Base-by-base conservation (phyloP, 805 yeast genomes). In the Candida ponderosae region DNA sequence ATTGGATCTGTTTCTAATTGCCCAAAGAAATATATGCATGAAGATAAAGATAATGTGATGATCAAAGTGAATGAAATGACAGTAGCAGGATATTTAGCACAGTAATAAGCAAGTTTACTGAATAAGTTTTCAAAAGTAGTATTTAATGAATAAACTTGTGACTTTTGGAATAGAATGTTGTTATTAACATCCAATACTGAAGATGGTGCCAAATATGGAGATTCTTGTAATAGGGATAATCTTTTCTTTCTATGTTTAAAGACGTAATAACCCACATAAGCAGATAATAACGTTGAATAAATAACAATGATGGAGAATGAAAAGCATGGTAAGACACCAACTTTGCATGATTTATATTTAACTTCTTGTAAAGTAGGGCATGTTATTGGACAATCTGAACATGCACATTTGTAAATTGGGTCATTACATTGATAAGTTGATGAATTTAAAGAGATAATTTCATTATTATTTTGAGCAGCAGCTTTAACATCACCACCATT, bases 361-460 rank as follows among this genome's bases (percentile, higher is more conserved):
- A 81, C 54, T 0, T 63, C 61, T 0, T 76, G 76, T 18, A 90
- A 65, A 0, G 45, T 52, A 0, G 97, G 97, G 52, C 98, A 90
- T 1, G 88, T 72, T 1, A 56, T 64, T 0, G 82, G 76, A 57
- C 98, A 90, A 59, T 90, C 98, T 0, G 95, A 71, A 53, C 98
- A 90, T 0, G 97, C 84, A 60, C 96, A 88, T 45, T 73, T 74
- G 55, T 76, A 90, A 3, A 52, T 46, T 16, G 65, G 62, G 31
- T 81, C 89, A 45, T 76, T 72, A 56, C 97, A 90, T 1, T 31
- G 26, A 19, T 42, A 53, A 4, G 44, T 39, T 24, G 41, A 31
- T 4, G 40, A 15, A 32, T 52, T 57, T 37, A 51, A 43, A 51
- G 23, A 51, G 45, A 13, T 44, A 18, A 35, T 40, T 43, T 40